A percentile compares a stretch with the other conserved stretches of the same genome.
phyloP scores from a whole-genome alignment of 352 stramenopile genomes.

The Pythium myriotylum region DNA sequence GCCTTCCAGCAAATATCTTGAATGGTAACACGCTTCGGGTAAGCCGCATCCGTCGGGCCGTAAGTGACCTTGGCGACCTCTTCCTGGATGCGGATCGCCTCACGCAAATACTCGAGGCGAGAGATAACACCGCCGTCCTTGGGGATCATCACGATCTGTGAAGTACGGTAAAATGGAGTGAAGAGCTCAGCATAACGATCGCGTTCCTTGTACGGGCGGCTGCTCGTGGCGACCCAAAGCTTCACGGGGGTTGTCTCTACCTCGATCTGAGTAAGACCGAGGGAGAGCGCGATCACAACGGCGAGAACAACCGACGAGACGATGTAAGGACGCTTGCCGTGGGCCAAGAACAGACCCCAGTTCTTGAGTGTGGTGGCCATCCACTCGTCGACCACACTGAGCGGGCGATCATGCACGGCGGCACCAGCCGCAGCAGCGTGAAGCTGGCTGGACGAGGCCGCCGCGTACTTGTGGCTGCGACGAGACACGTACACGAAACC shows the following conservation, averaged over 20 bases:
- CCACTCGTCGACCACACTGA: conserved; percentile 38
- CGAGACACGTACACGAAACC: conserved; percentile 48
- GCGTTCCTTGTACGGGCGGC: conserved; percentile 46
- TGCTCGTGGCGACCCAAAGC: conserved; percentile 53
- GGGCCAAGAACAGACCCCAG: conserved; percentile 44
- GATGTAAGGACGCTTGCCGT: conserved; percentile 24
- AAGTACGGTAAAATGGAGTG: conserved; percentile 52
- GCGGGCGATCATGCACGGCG: conserved; percentile 12
- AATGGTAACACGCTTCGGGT: conserved; percentile 32
- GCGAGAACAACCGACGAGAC: conserved; percentile 32
- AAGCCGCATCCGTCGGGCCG: conserved; percentile 9
- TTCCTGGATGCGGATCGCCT: conserved; percentile 52
- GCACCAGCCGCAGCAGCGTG: conserved; percentile 2
- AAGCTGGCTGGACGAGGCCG: conserved; percentile 11
- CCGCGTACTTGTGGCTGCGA: conserved; percentile 21
- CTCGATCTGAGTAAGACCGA: conserved; percentile 38
- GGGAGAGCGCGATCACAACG: conserved; percentile 19
- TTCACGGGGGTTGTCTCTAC: conserved; percentile 58
- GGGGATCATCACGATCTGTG: conserved; percentile 55
- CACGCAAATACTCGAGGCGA: conserved; percentile 42
- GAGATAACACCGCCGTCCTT: conserved; percentile 50
- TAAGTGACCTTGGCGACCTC: conserved; percentile 26
- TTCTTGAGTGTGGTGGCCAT: conserved; percentile 34
- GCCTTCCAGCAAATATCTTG: conserved; percentile 57
- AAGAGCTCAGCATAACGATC: conserved; percentile 53